Evolutionary conservation across 257 asterid species (phyloP).

Genomic region (Plantago ovata): DNA sequence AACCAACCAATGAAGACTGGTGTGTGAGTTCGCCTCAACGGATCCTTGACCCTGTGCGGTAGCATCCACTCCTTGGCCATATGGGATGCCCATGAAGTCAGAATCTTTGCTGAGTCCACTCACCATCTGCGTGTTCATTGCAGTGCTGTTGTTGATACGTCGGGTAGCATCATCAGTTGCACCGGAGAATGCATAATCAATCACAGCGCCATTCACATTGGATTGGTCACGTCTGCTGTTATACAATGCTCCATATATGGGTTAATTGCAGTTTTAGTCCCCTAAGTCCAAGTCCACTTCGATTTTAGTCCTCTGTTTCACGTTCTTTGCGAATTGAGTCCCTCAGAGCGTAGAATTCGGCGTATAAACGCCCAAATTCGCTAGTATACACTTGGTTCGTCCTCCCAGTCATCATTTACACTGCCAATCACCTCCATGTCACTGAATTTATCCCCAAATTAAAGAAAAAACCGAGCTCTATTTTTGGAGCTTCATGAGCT

Average conservation of each 20-base stretch:
- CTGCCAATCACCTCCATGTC: too few relatives aligned
- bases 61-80: constrained; percentile 11
- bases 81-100: constrained; percentile 33
- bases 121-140: constrained; percentile 34
- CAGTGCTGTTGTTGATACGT: constrained; percentile 22
- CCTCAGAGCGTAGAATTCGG: too few relatives aligned
- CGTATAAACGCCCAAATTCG: too few relatives aligned
- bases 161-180: constrained; percentile 21
- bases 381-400: too few relatives aligned
- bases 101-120: constrained; percentile 15
- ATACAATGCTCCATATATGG: constrained; percentile 17
- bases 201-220: neutral
- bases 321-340: too few relatives aligned
- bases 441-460: too few relatives aligned
- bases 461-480: too few relatives aligned
- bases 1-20: constrained; percentile 20
- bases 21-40: constrained; percentile 37
- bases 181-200: constrained; percentile 16
- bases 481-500: too few relatives aligned
- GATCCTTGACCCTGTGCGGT: constrained; percentile 18
- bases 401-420: too few relatives aligned
- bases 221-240: constrained; percentile 18
- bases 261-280: too few relatives aligned
- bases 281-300: too few relatives aligned
- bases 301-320: too few relatives aligned